phyloP scores from a whole-genome alignment of 2,329 filamentous ascomycete species.

The Pestalotiopsis sp. region DNA sequence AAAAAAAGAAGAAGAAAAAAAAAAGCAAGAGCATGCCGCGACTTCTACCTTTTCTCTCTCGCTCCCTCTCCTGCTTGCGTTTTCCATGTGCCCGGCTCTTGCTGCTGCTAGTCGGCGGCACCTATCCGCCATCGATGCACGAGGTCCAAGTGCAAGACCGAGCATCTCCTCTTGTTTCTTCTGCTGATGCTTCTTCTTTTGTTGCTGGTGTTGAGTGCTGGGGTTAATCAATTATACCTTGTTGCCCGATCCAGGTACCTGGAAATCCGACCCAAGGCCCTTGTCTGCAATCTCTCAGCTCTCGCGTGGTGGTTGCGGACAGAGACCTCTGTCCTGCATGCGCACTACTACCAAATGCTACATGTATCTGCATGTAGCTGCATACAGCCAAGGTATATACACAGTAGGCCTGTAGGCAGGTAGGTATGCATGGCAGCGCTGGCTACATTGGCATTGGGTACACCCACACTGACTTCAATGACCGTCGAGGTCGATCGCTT shows the following conservation, averaged over 20 bases:
- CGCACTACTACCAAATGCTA: background rate
- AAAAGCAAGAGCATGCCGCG: background rate
- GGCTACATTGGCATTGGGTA: background rate
- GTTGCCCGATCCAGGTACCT: constrained; percentile 10
- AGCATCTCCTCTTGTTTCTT: background rate
- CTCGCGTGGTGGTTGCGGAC: background rate
- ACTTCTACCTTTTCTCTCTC: background rate
- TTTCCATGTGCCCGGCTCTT: background rate
- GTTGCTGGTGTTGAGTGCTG: background rate
- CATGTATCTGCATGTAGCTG: background rate
- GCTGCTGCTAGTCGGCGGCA: background rate
- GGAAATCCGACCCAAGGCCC: constrained; percentile 6
- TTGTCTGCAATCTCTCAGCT: background rate
- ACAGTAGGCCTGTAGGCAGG: background rate
- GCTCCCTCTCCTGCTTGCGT: background rate
- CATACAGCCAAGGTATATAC: background rate
- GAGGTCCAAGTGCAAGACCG: background rate
- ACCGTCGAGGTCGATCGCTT: background rate
- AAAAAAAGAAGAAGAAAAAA: background rate
- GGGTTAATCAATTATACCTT: background rate
- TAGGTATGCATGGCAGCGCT: background rate
- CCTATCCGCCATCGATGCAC: background rate
- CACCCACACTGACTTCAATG: background rate
- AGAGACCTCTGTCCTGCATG: background rate
- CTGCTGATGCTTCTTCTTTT: background rate